phyloP scores from a whole-genome alignment of 257 asterid genomes.

The Nicotiana undulata region DNA sequence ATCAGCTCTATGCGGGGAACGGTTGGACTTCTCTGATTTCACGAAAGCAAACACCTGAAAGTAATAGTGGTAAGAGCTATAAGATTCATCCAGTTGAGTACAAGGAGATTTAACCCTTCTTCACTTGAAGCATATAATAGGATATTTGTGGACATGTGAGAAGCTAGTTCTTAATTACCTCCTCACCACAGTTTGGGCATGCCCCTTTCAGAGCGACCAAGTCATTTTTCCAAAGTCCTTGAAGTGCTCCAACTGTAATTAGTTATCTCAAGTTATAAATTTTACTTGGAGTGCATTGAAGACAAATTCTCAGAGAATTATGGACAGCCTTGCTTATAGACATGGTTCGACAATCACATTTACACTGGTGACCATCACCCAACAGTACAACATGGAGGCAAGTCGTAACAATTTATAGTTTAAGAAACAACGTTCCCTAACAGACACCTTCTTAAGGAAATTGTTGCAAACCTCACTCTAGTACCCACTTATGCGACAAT shows the following conservation, averaged over 20 bases:
- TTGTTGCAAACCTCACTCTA: neutral
- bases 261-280: constrained; percentile 23
- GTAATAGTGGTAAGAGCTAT: constrained; percentile 6
- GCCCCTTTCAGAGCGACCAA: constrained; percentile 88
- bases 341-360: neutral
- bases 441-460: neutral
- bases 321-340: neutral
- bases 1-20: constrained; percentile 68
- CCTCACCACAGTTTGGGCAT: constrained; percentile 96
- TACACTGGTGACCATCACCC: neutral
- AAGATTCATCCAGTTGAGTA: constrained; percentile 3
- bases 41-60: constrained; percentile 94
- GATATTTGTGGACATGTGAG: neutral
- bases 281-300: neutral
- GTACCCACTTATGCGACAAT: neutral
- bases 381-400: neutral
- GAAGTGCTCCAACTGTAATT: constrained; percentile 72
- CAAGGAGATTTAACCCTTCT: neutral
- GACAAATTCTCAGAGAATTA: neutral
- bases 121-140: neutral
- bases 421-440: neutral
- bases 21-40: constrained; percentile 47
- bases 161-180: constrained; percentile 39
- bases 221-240: constrained; percentile 82
- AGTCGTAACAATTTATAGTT: neutral